Conservation (phyloP, 176 grass and related monocot genomes). For the Triticum turgidum region DNA sequence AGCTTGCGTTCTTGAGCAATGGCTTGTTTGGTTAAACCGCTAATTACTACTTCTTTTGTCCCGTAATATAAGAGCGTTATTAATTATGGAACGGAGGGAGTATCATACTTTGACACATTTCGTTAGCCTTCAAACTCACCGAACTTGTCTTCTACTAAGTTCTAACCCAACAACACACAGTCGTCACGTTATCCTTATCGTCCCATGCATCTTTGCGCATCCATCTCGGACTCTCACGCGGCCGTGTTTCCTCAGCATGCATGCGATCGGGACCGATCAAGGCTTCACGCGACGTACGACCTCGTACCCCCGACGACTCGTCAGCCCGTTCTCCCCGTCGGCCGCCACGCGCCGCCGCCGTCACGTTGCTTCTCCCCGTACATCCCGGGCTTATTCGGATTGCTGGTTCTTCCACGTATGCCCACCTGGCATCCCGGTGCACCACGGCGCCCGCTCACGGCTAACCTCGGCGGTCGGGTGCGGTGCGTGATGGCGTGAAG, state of each 20-base stretch:
- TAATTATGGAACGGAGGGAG: too few relatives aligned
- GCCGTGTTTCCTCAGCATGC: background rate
- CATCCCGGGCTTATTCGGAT: background rate
- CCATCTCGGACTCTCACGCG: background rate
- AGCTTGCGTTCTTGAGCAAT: too few relatives aligned
- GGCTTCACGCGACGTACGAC: background rate
- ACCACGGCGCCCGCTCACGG: background rate
- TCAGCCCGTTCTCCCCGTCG: background rate
- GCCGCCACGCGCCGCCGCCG: too few relatives aligned
- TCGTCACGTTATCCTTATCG: background rate
- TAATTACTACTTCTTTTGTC: too few relatives aligned
- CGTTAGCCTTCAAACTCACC: background rate
- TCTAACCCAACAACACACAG: background rate
- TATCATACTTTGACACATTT: background rate
- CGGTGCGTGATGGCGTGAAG: slow-evolving; percentile 47
- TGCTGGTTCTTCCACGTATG: background rate
- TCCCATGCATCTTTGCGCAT: background rate
- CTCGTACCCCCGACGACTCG: background rate
- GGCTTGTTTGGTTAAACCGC: too few relatives aligned
- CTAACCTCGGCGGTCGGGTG: slow-evolving; percentile 7
- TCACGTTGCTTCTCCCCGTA: background rate
- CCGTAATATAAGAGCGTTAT: too few relatives aligned
- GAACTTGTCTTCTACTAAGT: background rate
- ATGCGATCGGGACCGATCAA: background rate
- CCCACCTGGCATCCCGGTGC: background rate